A percentile compares a stretch with the other conserved stretches of the same genome.
phyloP scores from a whole-genome alignment of 768 basidiomycete species.

The Hericium alpestre region DNA sequence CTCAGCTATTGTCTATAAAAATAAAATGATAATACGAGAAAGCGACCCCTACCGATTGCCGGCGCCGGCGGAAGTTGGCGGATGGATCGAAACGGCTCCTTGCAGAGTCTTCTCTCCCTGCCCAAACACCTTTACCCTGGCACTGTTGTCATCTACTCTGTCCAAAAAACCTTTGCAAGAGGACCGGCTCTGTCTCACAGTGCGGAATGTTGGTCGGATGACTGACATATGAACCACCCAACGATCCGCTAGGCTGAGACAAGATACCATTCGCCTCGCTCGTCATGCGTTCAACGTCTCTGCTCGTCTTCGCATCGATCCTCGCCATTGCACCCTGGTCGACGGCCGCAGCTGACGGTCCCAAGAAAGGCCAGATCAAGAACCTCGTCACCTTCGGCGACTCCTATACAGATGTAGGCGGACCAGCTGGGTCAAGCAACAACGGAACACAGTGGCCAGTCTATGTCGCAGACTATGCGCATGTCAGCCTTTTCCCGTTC shows the following conservation, averaged over 20 bases:
- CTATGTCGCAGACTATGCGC: slow-evolving; percentile 45
- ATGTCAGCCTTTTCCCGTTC: slow-evolving; percentile 45
- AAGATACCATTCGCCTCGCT: neutral
- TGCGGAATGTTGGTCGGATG: too few species aligned
- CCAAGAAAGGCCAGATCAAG: neutral
- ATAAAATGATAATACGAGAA: too few species aligned
- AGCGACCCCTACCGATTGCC: too few species aligned
- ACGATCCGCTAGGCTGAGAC: neutral
- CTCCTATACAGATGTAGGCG: slow-evolving; percentile 46
- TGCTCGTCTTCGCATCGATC: neutral
- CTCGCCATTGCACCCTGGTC: neutral
- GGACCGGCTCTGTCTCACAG: too few species aligned
- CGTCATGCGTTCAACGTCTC: neutral
- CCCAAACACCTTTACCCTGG: too few species aligned
- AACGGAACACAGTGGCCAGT: slow-evolving; percentile 50
- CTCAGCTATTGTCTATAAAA: too few species aligned
- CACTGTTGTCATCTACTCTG: too few species aligned
- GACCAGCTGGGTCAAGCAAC: slow-evolving; percentile 22
- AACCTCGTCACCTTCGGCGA: slow-evolving; percentile 57
- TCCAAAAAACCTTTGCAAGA: too few species aligned
- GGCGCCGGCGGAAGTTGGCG: too few species aligned
- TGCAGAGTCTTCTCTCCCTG: too few species aligned
- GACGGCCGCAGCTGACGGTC: neutral
- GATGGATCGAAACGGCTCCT: too few species aligned
- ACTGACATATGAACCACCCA: neutral